These are phyloP conservation scores for Petunia hybrid DNA, from an alignment of 305 asterid genomes.

Conservation along the genomic window DNA sequence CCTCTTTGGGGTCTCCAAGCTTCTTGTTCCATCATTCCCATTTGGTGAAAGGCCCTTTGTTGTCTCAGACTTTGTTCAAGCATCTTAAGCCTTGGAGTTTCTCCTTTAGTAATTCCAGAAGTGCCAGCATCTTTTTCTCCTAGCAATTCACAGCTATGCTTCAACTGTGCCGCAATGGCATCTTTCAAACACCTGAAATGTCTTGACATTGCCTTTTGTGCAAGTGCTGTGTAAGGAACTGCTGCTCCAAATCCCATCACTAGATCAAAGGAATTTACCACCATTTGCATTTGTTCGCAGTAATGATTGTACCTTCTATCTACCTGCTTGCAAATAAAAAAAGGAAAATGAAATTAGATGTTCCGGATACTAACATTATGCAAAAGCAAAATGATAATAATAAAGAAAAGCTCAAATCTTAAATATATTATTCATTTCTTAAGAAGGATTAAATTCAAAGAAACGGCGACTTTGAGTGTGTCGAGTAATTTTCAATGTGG, in stretches of 20 bases:
- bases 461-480: neutral
- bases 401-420: neutral
- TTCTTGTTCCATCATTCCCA: conserved; percentile 99
- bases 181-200: conserved; percentile 93
- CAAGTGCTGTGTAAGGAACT: conserved; percentile 81
- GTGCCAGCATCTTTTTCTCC: conserved; percentile 83
- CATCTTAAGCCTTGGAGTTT: conserved; percentile 82
- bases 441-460: neutral
- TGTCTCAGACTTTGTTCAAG: conserved; percentile 88
- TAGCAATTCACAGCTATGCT: conserved; percentile 70
- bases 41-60: conserved; percentile 85
- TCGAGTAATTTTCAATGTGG: neutral
- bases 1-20: conserved; percentile 99
- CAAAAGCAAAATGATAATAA: neutral
- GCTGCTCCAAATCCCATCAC: conserved; percentile 98
- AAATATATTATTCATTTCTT: neutral
- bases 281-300: conserved; percentile 98
- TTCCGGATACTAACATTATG: no score
- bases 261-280: conserved; percentile 91
- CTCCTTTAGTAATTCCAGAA: conserved; percentile 87
- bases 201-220: conserved; percentile 96
- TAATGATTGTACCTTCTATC: conserved; percentile 90
- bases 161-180: conserved; percentile 74
- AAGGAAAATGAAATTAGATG: no score
- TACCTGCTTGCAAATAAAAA: conserved; percentile 55